These are phyloP conservation scores for Boletus barrowsii DNA, from an alignment of 768 basidiomycete genomes.

Conservation along the genomic window DNA sequence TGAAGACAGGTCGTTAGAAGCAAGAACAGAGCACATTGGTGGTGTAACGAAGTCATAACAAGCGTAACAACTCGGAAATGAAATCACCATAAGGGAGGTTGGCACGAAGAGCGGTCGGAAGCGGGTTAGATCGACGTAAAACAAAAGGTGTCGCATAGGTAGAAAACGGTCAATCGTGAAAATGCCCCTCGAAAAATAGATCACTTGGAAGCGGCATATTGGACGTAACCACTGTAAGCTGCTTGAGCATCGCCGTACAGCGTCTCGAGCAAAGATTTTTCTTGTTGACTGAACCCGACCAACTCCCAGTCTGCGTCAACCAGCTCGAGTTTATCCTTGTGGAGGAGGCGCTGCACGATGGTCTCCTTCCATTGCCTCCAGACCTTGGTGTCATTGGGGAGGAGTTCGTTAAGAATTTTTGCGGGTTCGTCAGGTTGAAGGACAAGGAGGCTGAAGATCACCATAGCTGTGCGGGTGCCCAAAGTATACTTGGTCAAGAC, in stretches of 20 bases:
- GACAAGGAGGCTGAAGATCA: constrained; percentile 23
- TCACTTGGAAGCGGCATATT: constrained; percentile 9
- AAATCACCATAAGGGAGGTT: too few species aligned
- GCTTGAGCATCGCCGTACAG: constrained; percentile 22
- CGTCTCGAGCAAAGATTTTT: constrained; percentile 20
- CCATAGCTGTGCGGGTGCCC: constrained; percentile 27
- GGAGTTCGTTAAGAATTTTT: constrained; percentile 20
- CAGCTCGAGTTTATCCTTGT: constrained; percentile 25
- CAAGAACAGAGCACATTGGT: too few species aligned
- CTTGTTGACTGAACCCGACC: constrained; percentile 10
- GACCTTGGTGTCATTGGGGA: constrained; percentile 28
- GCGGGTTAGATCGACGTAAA: too few species aligned
- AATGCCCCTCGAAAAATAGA: neutral
- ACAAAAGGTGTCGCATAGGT: too few species aligned
- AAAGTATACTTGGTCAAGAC: constrained; percentile 23
- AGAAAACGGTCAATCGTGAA: neutral
- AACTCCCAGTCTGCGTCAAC: constrained; percentile 21
- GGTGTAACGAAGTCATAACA: too few species aligned
- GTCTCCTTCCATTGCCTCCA: constrained; percentile 28
- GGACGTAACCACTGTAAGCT: constrained; percentile 26
- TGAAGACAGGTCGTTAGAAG: too few species aligned
- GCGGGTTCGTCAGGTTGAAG: constrained; percentile 20
- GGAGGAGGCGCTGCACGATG: constrained; percentile 14
- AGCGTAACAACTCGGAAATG: too few species aligned
- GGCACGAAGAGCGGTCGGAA: too few species aligned